Base-by-base conservation (phyloP, 2,329 filamentous ascomycete genomes). In the Tolypocladium inflatum region DNA sequence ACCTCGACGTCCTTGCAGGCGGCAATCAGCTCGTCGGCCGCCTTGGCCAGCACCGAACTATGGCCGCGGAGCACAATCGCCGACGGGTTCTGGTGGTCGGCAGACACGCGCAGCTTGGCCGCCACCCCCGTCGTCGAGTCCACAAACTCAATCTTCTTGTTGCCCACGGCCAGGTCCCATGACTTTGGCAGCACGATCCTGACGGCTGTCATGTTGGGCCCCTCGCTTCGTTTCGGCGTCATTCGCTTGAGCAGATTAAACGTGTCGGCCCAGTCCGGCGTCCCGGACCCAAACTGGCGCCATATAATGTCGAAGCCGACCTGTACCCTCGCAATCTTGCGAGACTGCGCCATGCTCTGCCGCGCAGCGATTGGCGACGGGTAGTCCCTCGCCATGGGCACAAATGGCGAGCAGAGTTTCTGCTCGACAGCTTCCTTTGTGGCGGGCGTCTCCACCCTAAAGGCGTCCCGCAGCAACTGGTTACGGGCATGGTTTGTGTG, bases 181-280 rank as follows among this genome's bases (percentile, higher is more conserved):
- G 64, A 63, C 48, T 67, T 63, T 19, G 74, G 72, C 30, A 76
- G 60, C 23, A 74, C 63, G 17, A 76, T 67, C 38, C 71, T 66
- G 55, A 74, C 65, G 15, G 73, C 72, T 23, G 71, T 69, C 66
- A 74, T 71, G 51, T 66, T 66, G 19, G 66, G 62, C 55, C 64
- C 65, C n/a, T 67, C 67, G 38, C 63, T 67, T 59, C 64, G 65
- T 56, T 66, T 66, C 11, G 68, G 66, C 17, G 76, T 79, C 62
- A 65, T 70, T 17, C 64, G 63, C 60, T 69, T 70, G 59, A 81
- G 69, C 4, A 71, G 60, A 10, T 65, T 60, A 45, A 80, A 70
- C 13, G 74, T 72, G 7, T 66, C 61, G 17, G 68, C 70, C 77
- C 77, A 81, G 59, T 74, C 67, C 1, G 71, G 67, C 41, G 70